phyloP scores from a whole-genome alignment of 108 stramenopile genomes.

The Nitzschia sp. region DNA sequence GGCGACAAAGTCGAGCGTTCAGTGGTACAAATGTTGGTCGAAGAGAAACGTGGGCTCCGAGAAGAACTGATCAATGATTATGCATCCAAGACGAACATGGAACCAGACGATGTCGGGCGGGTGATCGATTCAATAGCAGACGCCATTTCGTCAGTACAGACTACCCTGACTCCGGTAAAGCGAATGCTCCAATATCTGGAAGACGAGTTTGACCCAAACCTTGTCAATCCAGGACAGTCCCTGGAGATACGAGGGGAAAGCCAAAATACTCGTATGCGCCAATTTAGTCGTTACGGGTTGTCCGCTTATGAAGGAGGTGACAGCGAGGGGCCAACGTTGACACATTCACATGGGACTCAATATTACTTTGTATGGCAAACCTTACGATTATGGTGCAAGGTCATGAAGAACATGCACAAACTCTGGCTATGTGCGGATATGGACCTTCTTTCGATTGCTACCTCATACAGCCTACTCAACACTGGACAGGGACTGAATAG shows the following conservation, averaged over 20 bases:
- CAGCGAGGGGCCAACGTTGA: conserved; percentile 64
- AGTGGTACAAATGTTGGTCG: conserved; percentile 16
- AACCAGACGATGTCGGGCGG: conserved; percentile 49
- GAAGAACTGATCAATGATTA: conserved; percentile 36
- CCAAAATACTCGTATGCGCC: neutral
- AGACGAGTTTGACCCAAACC: conserved; percentile 58
- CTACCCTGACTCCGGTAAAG: conserved; percentile 69
- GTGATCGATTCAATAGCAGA: conserved; percentile 73
- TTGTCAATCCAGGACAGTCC: conserved; percentile 22
- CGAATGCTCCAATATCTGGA: conserved; percentile 64
- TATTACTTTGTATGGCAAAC: conserved; percentile 80
- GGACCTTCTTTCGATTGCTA: conserved; percentile 53
- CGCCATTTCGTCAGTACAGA: conserved; percentile 65
- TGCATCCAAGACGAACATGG: conserved; percentile 17
- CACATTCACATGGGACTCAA: conserved; percentile 80
- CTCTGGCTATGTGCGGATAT: conserved; percentile 74
- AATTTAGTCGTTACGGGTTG: conserved; percentile 42
- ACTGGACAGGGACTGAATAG: conserved; percentile 89
- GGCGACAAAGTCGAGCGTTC: conserved; percentile 23
- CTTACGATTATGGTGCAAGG: conserved; percentile 74
- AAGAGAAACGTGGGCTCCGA: conserved; percentile 24
- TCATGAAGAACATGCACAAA: conserved; percentile 72
- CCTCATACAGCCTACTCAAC: conserved; percentile 67
- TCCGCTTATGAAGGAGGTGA: conserved; percentile 37
- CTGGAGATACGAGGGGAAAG: conserved; percentile 28